Base-by-base conservation (phyloP, 768 basidiomycete genomes). In the Lactarius pseudohatsudake region DNA sequence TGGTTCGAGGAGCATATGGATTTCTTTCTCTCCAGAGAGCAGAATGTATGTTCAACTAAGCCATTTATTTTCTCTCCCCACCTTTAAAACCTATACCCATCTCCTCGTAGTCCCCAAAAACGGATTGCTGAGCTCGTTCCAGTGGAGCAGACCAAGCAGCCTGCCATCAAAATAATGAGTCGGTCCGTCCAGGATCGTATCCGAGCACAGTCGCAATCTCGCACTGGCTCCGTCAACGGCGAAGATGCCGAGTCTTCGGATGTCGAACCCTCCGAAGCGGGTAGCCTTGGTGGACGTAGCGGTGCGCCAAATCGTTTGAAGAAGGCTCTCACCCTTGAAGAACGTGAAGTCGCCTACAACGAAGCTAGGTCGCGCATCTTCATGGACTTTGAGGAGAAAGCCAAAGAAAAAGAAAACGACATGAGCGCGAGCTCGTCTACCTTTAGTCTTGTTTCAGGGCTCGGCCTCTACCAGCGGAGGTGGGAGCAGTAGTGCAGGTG, bases 141-240 rank as follows among this genome's bases (percentile, higher is more conserved):
- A 28, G 81, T 85, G 4, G 91, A 92, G 73, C 80, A 84, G 20
- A 77, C 86, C 5, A 74, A 86, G 0, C 88, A 87, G 38, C 91
- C 89, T n/a, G 83, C 91, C 22, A 89, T 94, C 72, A 90, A 93
- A 82, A 94, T 94, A 72, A 94, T 94, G 91, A 86, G 87, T 54
- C 84, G 92, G 71, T 78, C 82, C 26, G 75, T 73, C 16, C 75
- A 77, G n/a, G 86, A 88, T 69, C 84, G 86, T 50, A 77, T 82
- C 61, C 76, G 80, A 62, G 84, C 82, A 61, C 81, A 82, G 66
- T 79, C 89, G 4, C 82, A 83, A 66, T 91, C 90, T n/a, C 88
- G 88, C 70, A 80, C 88, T 9, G 86, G 86, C 41, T 92, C 91
- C 2, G 84, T 89, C 2, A 81, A 84, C 0, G 89, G 87, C 4